These are phyloP conservation scores for Schrenkiella parvula DNA, from an alignment of 345 rosid genomes.

Conservation along the genomic window DNA sequence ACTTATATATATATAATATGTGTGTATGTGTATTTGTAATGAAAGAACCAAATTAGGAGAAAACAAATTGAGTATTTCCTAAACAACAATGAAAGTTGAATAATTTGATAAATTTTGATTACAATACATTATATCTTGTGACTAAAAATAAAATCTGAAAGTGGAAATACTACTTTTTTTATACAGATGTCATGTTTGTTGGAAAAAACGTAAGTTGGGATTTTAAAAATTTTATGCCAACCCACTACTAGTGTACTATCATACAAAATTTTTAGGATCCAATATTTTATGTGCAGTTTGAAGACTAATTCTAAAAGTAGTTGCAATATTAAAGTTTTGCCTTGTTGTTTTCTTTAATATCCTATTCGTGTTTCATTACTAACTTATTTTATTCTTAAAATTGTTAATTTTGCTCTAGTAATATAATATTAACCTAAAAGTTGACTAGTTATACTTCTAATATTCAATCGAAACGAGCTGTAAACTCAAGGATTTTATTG, in stretches of 20 bases:
- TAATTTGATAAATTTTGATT: too few species aligned
- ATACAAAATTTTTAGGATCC: not conserved
- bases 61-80: too few species aligned
- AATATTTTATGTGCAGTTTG: not conserved
- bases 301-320: not conserved
- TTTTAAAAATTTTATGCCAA: not conserved
- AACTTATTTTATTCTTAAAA: not conserved
- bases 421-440: not conserved
- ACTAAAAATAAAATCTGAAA: not conserved
- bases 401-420: not conserved
- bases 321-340: not conserved
- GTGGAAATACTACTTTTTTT: not conserved
- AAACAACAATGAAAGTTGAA: too few species aligned
- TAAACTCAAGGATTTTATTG: not conserved
- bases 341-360: not conserved
- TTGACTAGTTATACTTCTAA: not conserved
- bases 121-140: too few species aligned
- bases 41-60: too few species aligned
- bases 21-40: too few species aligned
- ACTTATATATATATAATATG: too few species aligned
- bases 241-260: not conserved
- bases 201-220: not conserved
- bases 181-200: not conserved
- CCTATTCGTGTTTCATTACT: not conserved
- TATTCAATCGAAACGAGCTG: not conserved